Evolutionary conservation across 1,284 basidiomycete species (phyloP).

Genomic region (Apiotrichum sp.): DNA sequence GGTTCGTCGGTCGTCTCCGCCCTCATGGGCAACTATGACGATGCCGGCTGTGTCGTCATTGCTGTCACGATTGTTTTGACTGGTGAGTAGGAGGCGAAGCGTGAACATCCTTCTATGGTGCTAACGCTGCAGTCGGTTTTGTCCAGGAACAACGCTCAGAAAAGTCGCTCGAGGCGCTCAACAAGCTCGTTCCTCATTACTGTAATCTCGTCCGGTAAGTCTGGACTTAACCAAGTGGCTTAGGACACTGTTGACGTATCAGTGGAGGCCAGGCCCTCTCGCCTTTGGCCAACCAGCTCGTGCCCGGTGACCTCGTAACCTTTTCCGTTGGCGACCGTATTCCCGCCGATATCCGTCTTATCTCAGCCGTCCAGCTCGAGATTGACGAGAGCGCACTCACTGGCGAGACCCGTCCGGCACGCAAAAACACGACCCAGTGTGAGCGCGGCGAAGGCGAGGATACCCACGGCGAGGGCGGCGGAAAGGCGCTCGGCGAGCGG

Average conservation of each 20-base stretch:
- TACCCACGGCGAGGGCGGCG: slow-evolving; percentile 54
- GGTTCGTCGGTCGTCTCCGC: slow-evolving; percentile 81
- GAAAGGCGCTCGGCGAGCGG: no score
- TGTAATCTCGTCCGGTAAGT: slow-evolving; percentile 71
- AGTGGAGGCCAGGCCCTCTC: slow-evolving; percentile 57
- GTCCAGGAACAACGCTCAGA: slow-evolving; percentile 93
- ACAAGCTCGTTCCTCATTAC: slow-evolving; percentile 91
- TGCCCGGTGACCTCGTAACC: slow-evolving; percentile 85
- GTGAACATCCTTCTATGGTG: no score
- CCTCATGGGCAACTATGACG: slow-evolving; percentile 87
- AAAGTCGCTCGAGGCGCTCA: slow-evolving; percentile 91
- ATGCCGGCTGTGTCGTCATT: slow-evolving; percentile 88
- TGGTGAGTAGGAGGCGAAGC: slow-evolving; percentile 52
- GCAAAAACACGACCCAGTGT: slow-evolving; percentile 69
- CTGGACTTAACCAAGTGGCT: background rate
- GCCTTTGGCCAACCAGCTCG: slow-evolving; percentile 76
- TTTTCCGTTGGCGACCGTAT: slow-evolving; percentile 89
- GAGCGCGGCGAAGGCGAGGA: slow-evolving; percentile 87
- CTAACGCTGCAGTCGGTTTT: slow-evolving; percentile 83
- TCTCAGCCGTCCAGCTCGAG: slow-evolving; percentile 78
- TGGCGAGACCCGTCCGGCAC: slow-evolving; percentile 82
- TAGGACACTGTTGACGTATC: no score
- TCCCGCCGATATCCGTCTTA: slow-evolving; percentile 82
- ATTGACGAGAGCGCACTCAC: slow-evolving; percentile 93
- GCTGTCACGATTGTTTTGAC: slow-evolving; percentile 89